phyloP scores from a whole-genome alignment of 73 alveolate genomes.

The Tetrahymena malaccensis region DNA sequence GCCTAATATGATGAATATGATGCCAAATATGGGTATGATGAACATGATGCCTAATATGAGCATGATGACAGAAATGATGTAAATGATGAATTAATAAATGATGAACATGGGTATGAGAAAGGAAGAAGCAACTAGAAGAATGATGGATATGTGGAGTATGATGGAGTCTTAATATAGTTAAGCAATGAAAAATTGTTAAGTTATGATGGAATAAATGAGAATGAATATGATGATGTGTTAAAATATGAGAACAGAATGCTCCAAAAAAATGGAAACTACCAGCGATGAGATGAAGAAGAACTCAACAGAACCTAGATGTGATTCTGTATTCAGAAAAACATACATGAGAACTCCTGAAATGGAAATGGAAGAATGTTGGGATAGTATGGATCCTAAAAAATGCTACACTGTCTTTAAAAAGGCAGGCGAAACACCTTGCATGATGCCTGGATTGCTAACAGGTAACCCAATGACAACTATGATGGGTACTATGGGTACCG shows the following conservation, averaged over 20 bases:
- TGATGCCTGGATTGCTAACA: background rate
- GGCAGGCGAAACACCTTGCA: background rate
- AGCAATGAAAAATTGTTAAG: background rate
- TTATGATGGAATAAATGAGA: background rate
- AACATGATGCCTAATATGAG: background rate
- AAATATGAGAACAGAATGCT: background rate
- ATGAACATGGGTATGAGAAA: background rate
- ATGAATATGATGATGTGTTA: background rate
- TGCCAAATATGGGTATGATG: background rate
- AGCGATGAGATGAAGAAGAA: background rate
- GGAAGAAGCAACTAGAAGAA: background rate
- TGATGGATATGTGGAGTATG: background rate
- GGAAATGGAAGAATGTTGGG: constrained; percentile 1
- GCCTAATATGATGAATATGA: background rate
- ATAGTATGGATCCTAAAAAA: background rate
- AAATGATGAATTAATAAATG: background rate
- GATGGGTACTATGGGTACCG: background rate
- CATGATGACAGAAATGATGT: background rate
- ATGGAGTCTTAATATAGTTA: background rate
- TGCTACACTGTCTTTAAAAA: background rate
- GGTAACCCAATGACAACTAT: background rate
- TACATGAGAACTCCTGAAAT: background rate
- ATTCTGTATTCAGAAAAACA: background rate
- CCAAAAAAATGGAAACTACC: background rate
- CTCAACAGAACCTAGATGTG: background rate